A percentile compares a stretch with the other conserved stretches of the same genome.
phyloP scores from a whole-genome alignment of 163 green algal species.

The Scenedesmus sp. region DNA sequence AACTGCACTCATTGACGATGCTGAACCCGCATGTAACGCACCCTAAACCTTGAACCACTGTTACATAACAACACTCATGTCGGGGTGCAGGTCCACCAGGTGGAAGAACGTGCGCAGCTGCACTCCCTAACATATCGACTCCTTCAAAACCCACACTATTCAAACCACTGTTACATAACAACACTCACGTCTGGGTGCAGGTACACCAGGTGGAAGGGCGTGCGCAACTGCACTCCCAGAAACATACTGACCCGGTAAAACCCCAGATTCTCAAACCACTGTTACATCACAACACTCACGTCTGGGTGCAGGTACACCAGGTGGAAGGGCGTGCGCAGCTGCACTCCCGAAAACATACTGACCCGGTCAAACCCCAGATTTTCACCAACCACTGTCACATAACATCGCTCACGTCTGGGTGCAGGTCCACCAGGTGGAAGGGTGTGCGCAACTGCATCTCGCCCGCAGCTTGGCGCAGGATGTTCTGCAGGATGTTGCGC shows the following conservation, averaged over 20 bases:
- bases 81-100: slow-evolving; percentile 73
- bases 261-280: not conserved
- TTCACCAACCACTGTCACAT: not conserved
- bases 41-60: no score
- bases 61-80: no score
- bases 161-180: not conserved
- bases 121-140: not conserved
- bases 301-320: slow-evolving; percentile 78
- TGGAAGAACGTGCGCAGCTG: slow-evolving; percentile 64
- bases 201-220: slow-evolving; percentile 71
- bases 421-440: slow-evolving; percentile 71
- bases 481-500: slow-evolving; percentile 56
- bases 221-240: slow-evolving; percentile 56
- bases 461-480: slow-evolving; percentile 39
- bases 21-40: not conserved
- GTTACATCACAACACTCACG: slow-evolving; percentile 17
- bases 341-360: not conserved
- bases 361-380: not conserved
- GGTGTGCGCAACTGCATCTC: slow-evolving; percentile 65
- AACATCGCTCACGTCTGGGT: slow-evolving; percentile 69
- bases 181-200: slow-evolving; percentile 68
- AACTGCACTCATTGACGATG: slow-evolving; percentile 35
- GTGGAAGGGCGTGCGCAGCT: slow-evolving; percentile 67
- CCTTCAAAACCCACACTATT: not conserved
- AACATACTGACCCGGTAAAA: slow-evolving; percentile 35